Base-by-base conservation (phyloP, 257 asterid species). In the Osmanthus fragrans region DNA sequence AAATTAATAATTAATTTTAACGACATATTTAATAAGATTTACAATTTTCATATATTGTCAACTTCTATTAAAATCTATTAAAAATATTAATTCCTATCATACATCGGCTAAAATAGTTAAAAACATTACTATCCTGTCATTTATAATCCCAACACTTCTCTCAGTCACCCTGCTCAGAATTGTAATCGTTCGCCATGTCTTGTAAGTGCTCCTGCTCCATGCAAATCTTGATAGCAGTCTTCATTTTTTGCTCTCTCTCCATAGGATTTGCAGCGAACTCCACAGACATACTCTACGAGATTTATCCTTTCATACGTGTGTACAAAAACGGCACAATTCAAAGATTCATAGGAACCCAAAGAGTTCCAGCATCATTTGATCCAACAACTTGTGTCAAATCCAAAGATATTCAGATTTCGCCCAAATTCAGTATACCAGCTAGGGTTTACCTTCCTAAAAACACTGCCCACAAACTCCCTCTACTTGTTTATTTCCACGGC, bases 401-500 rank as follows among this genome's bases (percentile, higher is more conserved):
- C 29, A 90, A 86, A 70, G 96, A 90, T 78, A 82, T 87, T 66
- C 49, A 21, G 0, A 76, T 90, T 45, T 71, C 84, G 0, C 77
- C 81, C 7, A 64, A 83, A 7, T 58, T 36, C 39, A 70, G 74
- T 25, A 29, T 89, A 3, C 75, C 88, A 13, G 96, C 90, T 10
- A 74, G 96, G 67, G 66, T 90, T 23, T 86, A 81, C 87, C 77
- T 84, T 1, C 96, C 96, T 42, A 49, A 54, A 16, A 63, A 51
- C 66, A 49, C 84, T 30, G 76, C 34, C 18, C 45, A 51, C 0
- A 89, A 89, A 67, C 86, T 87, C 21, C 92, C 96, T 7, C 71
- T 90, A 1, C 47, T 89, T 0, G 79, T 90, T 7, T 90, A 82
- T 81, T 82, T 79, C 63, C 92, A 90, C 60, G 96, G 96, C 32